Evolutionary conservation across 495 filamentous ascomycete species (phyloP).

Genomic region (Rhypophila decipiens): DNA sequence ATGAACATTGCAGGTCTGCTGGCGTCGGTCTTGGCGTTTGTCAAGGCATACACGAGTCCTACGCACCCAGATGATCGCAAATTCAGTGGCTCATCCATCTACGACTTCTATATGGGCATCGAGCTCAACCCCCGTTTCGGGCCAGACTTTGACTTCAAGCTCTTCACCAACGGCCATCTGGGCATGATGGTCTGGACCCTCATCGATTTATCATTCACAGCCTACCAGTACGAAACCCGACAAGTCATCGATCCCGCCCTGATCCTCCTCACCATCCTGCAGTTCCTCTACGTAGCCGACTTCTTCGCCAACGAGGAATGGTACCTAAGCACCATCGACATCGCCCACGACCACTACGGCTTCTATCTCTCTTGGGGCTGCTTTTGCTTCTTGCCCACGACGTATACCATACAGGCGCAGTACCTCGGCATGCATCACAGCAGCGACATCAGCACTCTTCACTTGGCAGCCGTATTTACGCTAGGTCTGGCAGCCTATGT

Average conservation of each 20-base stretch:
- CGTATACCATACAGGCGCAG: constrained; percentile 46
- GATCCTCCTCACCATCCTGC: constrained; percentile 37
- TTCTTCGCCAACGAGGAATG: constrained; percentile 48
- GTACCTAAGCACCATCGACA: constrained; percentile 48
- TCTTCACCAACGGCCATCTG: constrained; percentile 44
- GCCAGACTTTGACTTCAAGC: constrained; percentile 41
- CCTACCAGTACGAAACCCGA: constrained; percentile 38
- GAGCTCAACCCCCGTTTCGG: constrained; percentile 47
- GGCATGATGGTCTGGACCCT: constrained; percentile 25
- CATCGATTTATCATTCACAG: constrained; percentile 41
- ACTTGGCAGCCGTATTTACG: constrained; percentile 19
- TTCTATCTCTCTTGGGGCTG: constrained; percentile 47
- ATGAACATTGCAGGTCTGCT: constrained; percentile 36
- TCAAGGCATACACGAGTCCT: constrained; percentile 35
- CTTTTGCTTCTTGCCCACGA: constrained; percentile 36
- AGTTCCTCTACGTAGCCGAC: constrained; percentile 41
- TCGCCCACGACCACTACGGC: constrained; percentile 46
- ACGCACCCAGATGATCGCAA: constrained; percentile 37
- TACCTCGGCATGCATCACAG: constrained; percentile 36
- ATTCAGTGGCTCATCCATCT: constrained; percentile 37
- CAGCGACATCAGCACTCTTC: constrained; percentile 23
- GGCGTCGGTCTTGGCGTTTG: constrained; percentile 28
- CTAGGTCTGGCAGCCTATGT: constrained; percentile 36
- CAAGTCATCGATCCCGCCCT: constrained; percentile 42
- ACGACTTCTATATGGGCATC: constrained; percentile 42